A percentile compares a stretch with the other conserved stretches of the same genome.
Conservation (phyloP, 129 eudicot species). For the Chrysanthemum makinoi region DNA sequence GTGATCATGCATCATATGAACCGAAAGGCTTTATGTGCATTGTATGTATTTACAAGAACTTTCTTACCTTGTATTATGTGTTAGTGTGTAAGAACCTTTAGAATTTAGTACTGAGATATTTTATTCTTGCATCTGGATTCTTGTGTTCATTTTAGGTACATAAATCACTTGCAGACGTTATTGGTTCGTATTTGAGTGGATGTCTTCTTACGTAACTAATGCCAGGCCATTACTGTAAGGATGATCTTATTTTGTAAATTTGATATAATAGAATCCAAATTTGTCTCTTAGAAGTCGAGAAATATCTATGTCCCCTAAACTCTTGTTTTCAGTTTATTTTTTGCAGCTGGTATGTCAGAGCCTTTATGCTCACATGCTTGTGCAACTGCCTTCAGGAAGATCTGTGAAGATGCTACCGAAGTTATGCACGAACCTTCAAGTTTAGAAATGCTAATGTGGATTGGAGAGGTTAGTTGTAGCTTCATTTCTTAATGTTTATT, state of each 20-base stretch:
- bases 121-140: conserved; percentile 15
- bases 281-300: not conserved
- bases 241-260: conserved; percentile 16
- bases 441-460: conserved; percentile 89
- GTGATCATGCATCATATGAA: conserved; percentile 48
- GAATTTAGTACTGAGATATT: not conserved
- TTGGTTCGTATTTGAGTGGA: conserved; percentile 91
- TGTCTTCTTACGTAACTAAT: conserved; percentile 54
- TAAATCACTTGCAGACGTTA: conserved; percentile 87
- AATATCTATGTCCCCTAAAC: conserved; percentile 12
- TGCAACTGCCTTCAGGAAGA: conserved; percentile 83
- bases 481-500: not conserved
- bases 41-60: conserved; percentile 42
- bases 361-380: conserved; percentile 73
- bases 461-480: conserved; percentile 62
- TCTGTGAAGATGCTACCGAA: conserved; percentile 80
- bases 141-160: conserved; percentile 59
- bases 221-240: conserved; percentile 79
- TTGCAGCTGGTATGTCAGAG: conserved; percentile 81
- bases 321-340: conserved; percentile 73
- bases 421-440: conserved; percentile 63
- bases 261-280: conserved; percentile 3
- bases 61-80: conserved; percentile 11
- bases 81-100: conserved; percentile 14
- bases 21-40: conserved; percentile 83